Base-by-base conservation (phyloP, 2,329 filamentous ascomycete genomes). In the Aureobasidium sp. region DNA sequence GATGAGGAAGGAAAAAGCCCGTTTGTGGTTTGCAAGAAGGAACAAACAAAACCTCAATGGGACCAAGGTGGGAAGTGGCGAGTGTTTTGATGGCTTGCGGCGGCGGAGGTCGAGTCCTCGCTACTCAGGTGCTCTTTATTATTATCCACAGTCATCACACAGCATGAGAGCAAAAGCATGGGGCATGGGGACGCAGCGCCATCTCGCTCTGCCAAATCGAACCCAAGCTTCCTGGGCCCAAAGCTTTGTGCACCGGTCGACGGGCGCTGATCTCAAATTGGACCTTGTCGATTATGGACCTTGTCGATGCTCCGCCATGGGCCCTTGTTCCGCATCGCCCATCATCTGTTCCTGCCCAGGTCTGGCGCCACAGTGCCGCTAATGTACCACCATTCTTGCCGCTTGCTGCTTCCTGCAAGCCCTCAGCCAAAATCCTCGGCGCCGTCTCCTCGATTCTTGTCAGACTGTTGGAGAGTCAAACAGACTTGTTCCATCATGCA, bases 401-500 rank as follows among this genome's bases (percentile, higher is more conserved):
- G 54, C 54, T 39, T 25, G 42, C 34, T 47, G 29, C 37, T 32
- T 29, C 27, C 27, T 59, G 57, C 57, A 50, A 49, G 57, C 44
- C 57, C 5, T 47, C 42, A 58, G 41, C 42, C 54, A 45, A 27
- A 45, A 47, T 11, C 21, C 13, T 13, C 36, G 14, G 32, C 48
- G 48, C 48, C 25, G 21, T 50, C 47, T n/a, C 14, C 21, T 37
- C 32, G 9, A 32, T 25, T 58, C 42, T 58, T 58, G 54, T 47
- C 42, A 29, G 42, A 48, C 54, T 48, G 27, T 58, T 9, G 3
- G 11, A 44, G 41, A 25, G n/a, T 44, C 54, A 39, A 58, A 48
- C 54, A 34, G 45, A 49, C 57, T 59, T 42, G 45, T 59, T 59
- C 57, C 57, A 59, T 59, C 37, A 32, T 54, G 57, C 57, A 59